Evolutionary conservation across 257 asterid genomes (phyloP), one percentile per base, ranked within the genome.

Genomic region (Gentiana straminea): DNA sequence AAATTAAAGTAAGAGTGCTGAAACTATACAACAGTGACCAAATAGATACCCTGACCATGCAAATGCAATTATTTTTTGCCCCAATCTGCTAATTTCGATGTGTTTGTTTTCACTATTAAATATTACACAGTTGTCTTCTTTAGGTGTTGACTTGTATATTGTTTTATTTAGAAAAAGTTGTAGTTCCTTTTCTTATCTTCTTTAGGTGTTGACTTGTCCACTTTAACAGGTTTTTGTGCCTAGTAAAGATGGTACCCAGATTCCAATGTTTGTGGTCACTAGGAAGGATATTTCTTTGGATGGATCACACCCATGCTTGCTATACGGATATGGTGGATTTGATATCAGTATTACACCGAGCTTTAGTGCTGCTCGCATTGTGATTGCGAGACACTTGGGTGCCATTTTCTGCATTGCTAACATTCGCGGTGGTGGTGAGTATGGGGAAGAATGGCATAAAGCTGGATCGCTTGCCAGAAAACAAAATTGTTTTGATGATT

Each of bases 361-460:
- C 50, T 92, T 88, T 65, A 55, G 84, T 10, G 80, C 74, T 55
- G 59, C 73, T 68, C 95, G 89, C 9, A 74, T 78, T 65, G 71
- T 86, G 70, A 65, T 85, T 8, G 77, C 79, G 56, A 85, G 75
- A 66, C 86, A 92, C 71, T 72, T 92, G 74, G 86, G 78, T 66
- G 77, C 57, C 52, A 79, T 92, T 55, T 71, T 76, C 73, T 88
- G 95, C 78, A 15, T 83, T 48, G 95, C 94, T 33, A 92, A 92
- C 66, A 87, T 92, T 70, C 94, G 99, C 45, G 99, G 99, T 41
- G 99, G 99, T 44, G 97, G 95, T 37, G 99, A 88, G 65, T 88
- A 92, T 63, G 99, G 99, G 63, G 93, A 88, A 68, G 99, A 88
- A 70, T 92, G 99, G 97, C 95, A 88, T 69, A 92, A 85, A 79